Percentiles rank a stretch among this genome's conserved stretches.
Evolutionary conservation across 805 yeast species (phyloP).

Genomic region (Candida dajiaensis): DNA sequence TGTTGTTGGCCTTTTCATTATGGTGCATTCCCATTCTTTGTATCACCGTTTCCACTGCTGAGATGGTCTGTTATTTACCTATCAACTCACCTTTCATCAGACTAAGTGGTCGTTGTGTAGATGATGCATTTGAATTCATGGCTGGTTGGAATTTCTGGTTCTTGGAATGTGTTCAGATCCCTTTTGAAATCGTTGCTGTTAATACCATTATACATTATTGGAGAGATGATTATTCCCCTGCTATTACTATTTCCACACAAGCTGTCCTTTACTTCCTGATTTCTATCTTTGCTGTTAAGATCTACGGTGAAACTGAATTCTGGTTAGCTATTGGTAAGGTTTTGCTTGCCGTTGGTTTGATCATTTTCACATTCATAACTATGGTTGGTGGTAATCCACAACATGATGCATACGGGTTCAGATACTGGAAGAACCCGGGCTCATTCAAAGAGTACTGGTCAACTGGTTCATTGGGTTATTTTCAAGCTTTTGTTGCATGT

Average conservation of each 20-base stretch:
- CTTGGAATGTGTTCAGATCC: constrained; percentile 69
- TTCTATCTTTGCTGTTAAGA: constrained; percentile 65
- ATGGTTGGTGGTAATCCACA: constrained; percentile 87
- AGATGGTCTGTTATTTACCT: constrained; percentile 73
- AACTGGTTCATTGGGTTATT: constrained; percentile 54
- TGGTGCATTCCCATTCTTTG: constrained; percentile 69
- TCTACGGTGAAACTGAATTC: constrained; percentile 80
- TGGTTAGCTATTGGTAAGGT: constrained; percentile 73
- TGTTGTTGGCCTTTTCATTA: constrained; percentile 56
- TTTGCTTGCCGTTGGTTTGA: constrained; percentile 65
- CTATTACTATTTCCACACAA: constrained; percentile 61
- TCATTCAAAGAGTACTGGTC: constrained; percentile 52
- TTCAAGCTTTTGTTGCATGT: constrained; percentile 68
- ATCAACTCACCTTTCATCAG: constrained; percentile 72
- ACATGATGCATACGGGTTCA: constrained; percentile 55
- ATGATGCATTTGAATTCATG: constrained; percentile 67
- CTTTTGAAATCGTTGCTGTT: constrained; percentile 78
- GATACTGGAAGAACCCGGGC: constrained; percentile 49
- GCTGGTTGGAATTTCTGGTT: constrained; percentile 81
- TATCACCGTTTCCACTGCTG: constrained; percentile 69
- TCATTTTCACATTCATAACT: constrained; percentile 68
- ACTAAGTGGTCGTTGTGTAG: constrained; percentile 69
- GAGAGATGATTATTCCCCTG: constrained; percentile 73
- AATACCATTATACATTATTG: constrained; percentile 76
- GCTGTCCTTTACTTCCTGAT: constrained; percentile 55